phyloP scores from a whole-genome alignment of 2,329 filamentous ascomycete species.

The Pseudogymnoascus sp. region DNA sequence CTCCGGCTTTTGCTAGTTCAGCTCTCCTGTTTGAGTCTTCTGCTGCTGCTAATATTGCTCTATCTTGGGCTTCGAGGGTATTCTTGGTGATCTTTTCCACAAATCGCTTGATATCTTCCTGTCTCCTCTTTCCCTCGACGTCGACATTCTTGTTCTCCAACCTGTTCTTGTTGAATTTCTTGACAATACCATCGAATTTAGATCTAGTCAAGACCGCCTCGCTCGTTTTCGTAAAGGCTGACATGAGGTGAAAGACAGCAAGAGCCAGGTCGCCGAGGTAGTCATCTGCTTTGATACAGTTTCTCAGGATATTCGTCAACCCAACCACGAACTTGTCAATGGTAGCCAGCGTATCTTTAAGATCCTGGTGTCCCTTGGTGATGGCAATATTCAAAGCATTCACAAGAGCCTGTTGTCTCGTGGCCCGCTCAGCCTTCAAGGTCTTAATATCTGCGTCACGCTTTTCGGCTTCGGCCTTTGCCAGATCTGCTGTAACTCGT shows the following conservation, averaged over 20 bases:
- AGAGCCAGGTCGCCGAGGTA: conserved; percentile 47
- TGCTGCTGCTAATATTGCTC: conserved; percentile 37
- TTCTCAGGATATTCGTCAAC: conserved; percentile 46
- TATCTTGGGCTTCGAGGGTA: conserved; percentile 25
- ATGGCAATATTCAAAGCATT: conserved; percentile 46
- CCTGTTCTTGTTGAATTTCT: conserved; percentile 43
- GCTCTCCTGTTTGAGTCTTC: conserved; percentile 28
- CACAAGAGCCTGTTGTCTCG: conserved; percentile 42
- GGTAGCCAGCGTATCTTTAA: conserved; percentile 49
- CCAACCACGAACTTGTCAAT: conserved; percentile 49
- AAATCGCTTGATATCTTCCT: conserved; percentile 32
- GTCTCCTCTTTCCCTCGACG: conserved; percentile 50
- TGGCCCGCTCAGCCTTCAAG: conserved; percentile 35
- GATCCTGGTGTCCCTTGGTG: conserved; percentile 45
- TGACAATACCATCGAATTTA: conserved; percentile 57
- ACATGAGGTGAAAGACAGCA: conserved; percentile 51
- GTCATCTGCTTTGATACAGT: conserved; percentile 45
- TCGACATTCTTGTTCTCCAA: conserved; percentile 45
- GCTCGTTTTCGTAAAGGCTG: conserved; percentile 51
- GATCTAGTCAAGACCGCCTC: conserved; percentile 52
- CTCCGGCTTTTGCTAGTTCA: conserved; percentile 21
- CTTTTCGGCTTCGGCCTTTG: conserved; percentile 18
- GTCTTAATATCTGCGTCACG: conserved; percentile 26
- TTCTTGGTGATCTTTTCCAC: conserved; percentile 26
- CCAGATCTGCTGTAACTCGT: conserved; percentile 21